phyloP scores from a whole-genome alignment of 176 grass and related monocot species.

The Oryza rufipogon region DNA sequence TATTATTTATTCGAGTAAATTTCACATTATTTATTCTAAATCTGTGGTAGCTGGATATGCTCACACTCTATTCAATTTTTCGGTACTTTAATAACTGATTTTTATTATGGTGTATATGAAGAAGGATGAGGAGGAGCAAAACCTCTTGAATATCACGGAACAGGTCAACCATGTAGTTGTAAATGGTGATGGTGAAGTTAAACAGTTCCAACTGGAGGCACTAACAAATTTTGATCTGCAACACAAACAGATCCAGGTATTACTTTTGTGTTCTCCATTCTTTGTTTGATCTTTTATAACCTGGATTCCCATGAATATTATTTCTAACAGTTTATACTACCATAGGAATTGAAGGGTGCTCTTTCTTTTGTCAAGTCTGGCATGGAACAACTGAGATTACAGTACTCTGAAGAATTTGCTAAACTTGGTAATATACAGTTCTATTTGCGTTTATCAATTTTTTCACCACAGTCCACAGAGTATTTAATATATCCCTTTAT shows the following conservation, averaged over 20 bases:
- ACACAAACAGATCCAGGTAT: constrained; percentile 69
- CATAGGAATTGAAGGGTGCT: constrained; percentile 71
- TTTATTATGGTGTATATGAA: constrained; percentile 27
- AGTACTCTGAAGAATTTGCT: constrained; percentile 62
- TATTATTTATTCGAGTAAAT: background rate
- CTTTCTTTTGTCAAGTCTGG: constrained; percentile 67
- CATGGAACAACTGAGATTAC: constrained; percentile 69
- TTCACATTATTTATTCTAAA: background rate
- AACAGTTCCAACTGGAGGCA: constrained; percentile 41
- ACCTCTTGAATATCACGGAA: constrained; percentile 28
- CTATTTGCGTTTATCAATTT: constrained; percentile 3
- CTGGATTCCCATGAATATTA: constrained; percentile 23
- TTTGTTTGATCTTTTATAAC: constrained; percentile 16
- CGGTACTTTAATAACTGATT: constrained; percentile 34
- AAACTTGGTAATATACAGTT: constrained; percentile 67
- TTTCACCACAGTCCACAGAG: no score
- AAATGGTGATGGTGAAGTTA: constrained; percentile 45
- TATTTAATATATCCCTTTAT: background rate
- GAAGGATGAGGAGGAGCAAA: constrained; percentile 40
- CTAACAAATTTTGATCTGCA: constrained; percentile 59
- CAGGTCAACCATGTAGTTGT: constrained; percentile 9
- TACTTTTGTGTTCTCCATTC: constrained; percentile 29
- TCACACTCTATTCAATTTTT: background rate
- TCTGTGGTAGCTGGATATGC: background rate
- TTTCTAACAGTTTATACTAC: constrained; percentile 40